phyloP scores from a whole-genome alignment of 208 protist species.

The Perkinsela sp. region DNA sequence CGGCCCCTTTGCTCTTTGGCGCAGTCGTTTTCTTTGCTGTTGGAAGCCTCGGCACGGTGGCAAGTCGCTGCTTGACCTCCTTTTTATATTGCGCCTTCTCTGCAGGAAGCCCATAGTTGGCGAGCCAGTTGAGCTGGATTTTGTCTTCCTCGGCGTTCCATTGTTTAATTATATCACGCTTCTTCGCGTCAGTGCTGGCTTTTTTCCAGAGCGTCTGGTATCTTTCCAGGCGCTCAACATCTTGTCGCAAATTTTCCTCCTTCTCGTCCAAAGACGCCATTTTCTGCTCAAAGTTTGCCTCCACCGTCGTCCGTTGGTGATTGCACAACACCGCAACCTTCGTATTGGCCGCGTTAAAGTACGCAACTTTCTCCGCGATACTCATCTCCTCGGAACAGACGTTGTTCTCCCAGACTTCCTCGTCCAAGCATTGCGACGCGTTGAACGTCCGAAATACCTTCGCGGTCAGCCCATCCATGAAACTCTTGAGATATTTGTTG shows the following conservation, averaged over 20 bases:
- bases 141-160: constrained; percentile 50
- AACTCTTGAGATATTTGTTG: constrained; percentile 83
- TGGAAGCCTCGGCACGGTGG: constrained; percentile 6
- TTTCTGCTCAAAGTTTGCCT: constrained; percentile 54
- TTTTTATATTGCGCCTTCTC: constrained; percentile 52
- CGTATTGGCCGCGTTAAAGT: constrained; percentile 91
- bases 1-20: constrained; percentile 1
- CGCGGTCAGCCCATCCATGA: constrained; percentile 82
- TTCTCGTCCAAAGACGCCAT: constrained; percentile 19
- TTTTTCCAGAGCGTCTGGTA: constrained; percentile 18
- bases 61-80: constrained; percentile 23
- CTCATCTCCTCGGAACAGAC: constrained; percentile 13
- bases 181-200: constrained; percentile 16
- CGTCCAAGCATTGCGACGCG: constrained; percentile 84
- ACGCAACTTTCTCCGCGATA: constrained; percentile 60
- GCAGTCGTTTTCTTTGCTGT: constrained; percentile 7
- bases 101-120: constrained; percentile 50
- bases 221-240: constrained; percentile 33
- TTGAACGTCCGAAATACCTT: constrained; percentile 99
- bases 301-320: constrained; percentile 85
- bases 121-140: constrained; percentile 50
- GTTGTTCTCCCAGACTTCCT: constrained; percentile 1
- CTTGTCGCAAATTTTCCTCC: constrained; percentile 8
- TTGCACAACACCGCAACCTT: constrained; percentile 95
- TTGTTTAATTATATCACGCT: constrained; percentile 26